Base-by-base conservation (phyloP, 2,329 filamentous ascomycete species). In the Pseudopithomyces maydicus region DNA sequence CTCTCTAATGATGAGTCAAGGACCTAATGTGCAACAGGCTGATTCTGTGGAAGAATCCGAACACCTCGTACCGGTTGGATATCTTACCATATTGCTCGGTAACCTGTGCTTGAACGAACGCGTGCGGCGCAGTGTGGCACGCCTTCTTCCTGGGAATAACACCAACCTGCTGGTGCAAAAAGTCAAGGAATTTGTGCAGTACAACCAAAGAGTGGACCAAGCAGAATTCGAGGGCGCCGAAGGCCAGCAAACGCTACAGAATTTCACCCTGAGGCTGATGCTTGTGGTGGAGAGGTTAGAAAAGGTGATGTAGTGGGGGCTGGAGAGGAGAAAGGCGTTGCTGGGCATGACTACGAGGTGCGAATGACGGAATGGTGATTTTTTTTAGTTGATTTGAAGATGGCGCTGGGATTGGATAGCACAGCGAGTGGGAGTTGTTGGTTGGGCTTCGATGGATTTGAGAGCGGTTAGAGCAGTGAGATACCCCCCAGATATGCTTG, bases 11-110 rank as follows among this genome's bases (percentile, higher is more conserved):
- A 22, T 19, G 11, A 33, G n/a, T 26, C 36, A 45, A 15, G 46
- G n/a, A 42, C 8, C 63, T 69, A 55, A 73, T 59, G 6, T 10
- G 7, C 17, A 14, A 6, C 53, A 84, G 81, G 83, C 82, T 54
- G 74, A 81, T 59, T 84, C 82, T 6, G 77, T 84, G 56, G 77
- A 91, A 68, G 91, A 93, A 70, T 88, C 88, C 23, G 88, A 90
- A 57, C 83, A 90, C 49, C 92, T 93, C 64, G 92, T 98, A 26
- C 88, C 90, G 1, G 87, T 94, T 72, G 93, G 92, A 15, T 97
- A 97, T 72, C 81, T 97, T 22, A 88, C 92, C 0, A 88, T 97
- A 14, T 81, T 97, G 6, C 82, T 98, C 2, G 91, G 92, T 17
- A 95, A 92, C 63, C 79, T 97, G 22, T 92, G 88, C 64, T 80